Conservation (phyloP, 2,329 filamentous ascomycete species). For the Dendryphion nanum region DNA sequence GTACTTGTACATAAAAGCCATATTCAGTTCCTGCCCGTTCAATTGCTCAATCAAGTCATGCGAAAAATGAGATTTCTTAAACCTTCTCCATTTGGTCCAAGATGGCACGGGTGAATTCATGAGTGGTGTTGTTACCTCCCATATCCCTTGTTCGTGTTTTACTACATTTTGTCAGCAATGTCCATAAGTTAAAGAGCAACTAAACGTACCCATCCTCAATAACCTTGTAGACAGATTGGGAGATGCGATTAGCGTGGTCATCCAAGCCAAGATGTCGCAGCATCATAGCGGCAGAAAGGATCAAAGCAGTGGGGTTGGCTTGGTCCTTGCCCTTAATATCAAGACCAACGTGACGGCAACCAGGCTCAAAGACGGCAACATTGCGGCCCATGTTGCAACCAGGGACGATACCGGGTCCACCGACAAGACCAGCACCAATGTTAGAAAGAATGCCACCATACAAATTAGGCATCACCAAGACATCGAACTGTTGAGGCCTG, state of each 20-base stretch:
- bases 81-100: slow-evolving; percentile 86
- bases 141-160: slow-evolving; percentile 90
- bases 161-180: slow-evolving; percentile 50
- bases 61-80: slow-evolving; percentile 12
- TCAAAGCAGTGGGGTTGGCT: slow-evolving; percentile 94
- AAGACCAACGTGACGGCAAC: slow-evolving; percentile 97
- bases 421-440: slow-evolving; percentile 95
- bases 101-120: slow-evolving; percentile 93
- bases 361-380: slow-evolving; percentile 96
- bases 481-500: slow-evolving; percentile 95
- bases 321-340: slow-evolving; percentile 99
- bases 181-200: background rate
- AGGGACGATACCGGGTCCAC: slow-evolving; percentile 93
- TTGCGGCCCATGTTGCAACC: slow-evolving; percentile 99
- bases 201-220: slow-evolving; percentile 82
- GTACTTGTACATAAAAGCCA: slow-evolving; percentile 29
- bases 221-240: slow-evolving; percentile 76
- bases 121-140: slow-evolving; percentile 85
- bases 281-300: slow-evolving; percentile 95
- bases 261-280: slow-evolving; percentile 95
- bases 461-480: slow-evolving; percentile 99
- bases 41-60: background rate
- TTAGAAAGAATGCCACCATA: slow-evolving; percentile 99
- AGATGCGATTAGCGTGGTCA: slow-evolving; percentile 97
- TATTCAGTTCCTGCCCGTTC: slow-evolving; percentile 14